Conservation (phyloP, 495 filamentous ascomycete species). For the Letharia lupina region DNA sequence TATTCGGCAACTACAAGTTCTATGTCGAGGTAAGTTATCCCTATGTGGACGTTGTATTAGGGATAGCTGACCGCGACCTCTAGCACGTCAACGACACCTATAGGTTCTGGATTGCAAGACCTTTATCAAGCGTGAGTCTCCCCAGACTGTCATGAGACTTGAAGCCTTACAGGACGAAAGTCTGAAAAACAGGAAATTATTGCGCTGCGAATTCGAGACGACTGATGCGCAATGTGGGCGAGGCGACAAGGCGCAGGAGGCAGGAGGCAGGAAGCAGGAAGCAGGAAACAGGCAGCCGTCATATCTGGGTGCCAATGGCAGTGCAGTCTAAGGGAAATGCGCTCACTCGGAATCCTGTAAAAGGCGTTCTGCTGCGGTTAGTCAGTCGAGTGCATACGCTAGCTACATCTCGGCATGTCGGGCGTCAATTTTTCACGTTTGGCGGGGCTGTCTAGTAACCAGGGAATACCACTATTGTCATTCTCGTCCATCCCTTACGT, state of each 20-base stretch:
- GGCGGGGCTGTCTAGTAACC: background rate
- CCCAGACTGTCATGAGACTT: background rate
- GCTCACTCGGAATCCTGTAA: background rate
- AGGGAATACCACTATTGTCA: background rate
- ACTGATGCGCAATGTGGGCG: background rate
- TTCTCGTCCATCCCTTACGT: background rate
- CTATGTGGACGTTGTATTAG: background rate
- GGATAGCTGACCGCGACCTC: background rate
- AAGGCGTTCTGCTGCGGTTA: background rate
- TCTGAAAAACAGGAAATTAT: slow-evolving; percentile 11
- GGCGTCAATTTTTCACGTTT: background rate
- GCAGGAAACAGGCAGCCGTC: background rate
- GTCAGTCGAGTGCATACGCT: background rate
- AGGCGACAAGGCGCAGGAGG: background rate
- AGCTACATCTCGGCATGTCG: background rate
- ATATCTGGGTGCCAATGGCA: background rate
- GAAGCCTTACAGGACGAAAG: background rate
- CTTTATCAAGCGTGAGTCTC: background rate
- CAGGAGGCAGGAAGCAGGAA: background rate
- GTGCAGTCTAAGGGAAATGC: background rate
- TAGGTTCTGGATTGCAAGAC: slow-evolving; percentile 6
- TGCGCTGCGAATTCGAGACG: background rate
- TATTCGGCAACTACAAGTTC: slow-evolving; percentile 3
- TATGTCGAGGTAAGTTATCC: background rate
- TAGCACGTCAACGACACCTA: slow-evolving; percentile 11